Evolutionary conservation across 2,329 filamentous ascomycete genomes (phyloP).

Genomic region (Dothideomycetidae sp.): DNA sequence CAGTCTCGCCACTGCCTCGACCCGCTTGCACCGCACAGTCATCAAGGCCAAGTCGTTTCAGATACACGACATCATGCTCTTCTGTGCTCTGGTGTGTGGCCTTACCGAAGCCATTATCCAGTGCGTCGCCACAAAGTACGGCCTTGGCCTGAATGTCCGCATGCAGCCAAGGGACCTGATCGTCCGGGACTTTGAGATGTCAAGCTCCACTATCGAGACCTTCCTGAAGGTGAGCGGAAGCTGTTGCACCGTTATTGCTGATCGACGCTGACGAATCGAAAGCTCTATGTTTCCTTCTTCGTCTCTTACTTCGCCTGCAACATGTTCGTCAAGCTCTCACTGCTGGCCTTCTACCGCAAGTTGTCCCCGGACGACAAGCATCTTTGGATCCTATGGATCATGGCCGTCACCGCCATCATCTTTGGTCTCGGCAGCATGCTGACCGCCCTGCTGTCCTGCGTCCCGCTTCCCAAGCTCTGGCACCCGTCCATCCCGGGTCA

Average conservation of each 20-base stretch:
- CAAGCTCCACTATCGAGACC: not conserved
- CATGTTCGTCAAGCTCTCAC: slow-evolving; percentile 27
- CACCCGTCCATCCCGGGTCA: slow-evolving; percentile 15
- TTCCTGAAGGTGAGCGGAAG: slow-evolving; percentile 12
- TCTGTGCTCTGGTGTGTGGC: slow-evolving; percentile 9
- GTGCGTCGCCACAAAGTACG: slow-evolving; percentile 12
- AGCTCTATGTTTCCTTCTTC: slow-evolving; percentile 19
- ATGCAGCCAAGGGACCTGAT: slow-evolving; percentile 7
- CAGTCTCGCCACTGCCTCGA: slow-evolving; percentile 5
- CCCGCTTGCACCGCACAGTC: slow-evolving; percentile 5
- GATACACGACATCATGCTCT: slow-evolving; percentile 7
- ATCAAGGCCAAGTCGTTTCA: slow-evolving; percentile 5
- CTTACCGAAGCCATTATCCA: slow-evolving; percentile 12
- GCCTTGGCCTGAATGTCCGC: slow-evolving; percentile 9
- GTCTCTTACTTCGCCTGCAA: slow-evolving; percentile 28
- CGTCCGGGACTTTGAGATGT: not conserved
- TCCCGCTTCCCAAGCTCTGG: slow-evolving; percentile 24
- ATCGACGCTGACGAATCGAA: slow-evolving; percentile 1
- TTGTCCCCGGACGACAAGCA: slow-evolving; percentile 20
- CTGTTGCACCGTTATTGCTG: slow-evolving; percentile 1
- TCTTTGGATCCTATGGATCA: slow-evolving; percentile 20
- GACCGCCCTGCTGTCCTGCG: slow-evolving; percentile 25
- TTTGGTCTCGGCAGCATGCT: slow-evolving; percentile 24
- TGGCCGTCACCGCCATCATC: slow-evolving; percentile 22
- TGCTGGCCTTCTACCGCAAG: slow-evolving; percentile 27